Evolutionary conservation across 164 flowering plant genomes (phyloP), one percentile per base, ranked within the genome.

Genomic region (Annona squamosa): DNA sequence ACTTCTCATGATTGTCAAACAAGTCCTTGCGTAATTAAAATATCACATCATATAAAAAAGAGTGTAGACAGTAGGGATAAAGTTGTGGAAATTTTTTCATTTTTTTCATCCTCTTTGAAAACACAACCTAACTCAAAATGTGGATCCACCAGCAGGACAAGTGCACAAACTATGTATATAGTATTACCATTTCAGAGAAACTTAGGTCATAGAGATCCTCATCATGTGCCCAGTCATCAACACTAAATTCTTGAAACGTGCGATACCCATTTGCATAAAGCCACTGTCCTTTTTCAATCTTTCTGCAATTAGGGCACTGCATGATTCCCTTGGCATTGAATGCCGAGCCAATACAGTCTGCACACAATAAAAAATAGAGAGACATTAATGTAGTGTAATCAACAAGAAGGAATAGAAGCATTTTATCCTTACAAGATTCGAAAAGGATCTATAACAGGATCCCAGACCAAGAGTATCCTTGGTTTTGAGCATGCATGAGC

Each of bases 241-340:
- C 74, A 82, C 72, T 81, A 56, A 86, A 79, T 62, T 91, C 97
- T 7, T 89, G 81, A 70, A 80, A 63, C 44, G 91, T 77, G 26
- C 89, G 88, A 70, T 75, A 82, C 57, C 93, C 89, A 77, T 82
- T 87, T 45, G 94, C 86, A 82, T 72, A 91, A 52, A 82, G 91
- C 98, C 98, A 93, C 62, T 89, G 94, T 26, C 98, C 97, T 76
- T 88, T 85, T 79, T 93, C 98, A 80, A 87, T 80, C 84, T 91
- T 90, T 71, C 97, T 85, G 71, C 98, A 93, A 81, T 93, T 93
- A 46, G 98, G 98, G 82, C 98, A 93, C 72, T 93, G 94, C 98
- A 93, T 93, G 37, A 79, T 86, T 71, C 97, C 97, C 81, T 93
- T 93, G 37, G 78, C 71, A 71, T 93, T 93, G 79, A 93, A 93